These are phyloP conservation scores for Sporothrix brunneoviolacea DNA, from an alignment of 2,329 filamentous ascomycete species.

Conservation along the genomic window DNA sequence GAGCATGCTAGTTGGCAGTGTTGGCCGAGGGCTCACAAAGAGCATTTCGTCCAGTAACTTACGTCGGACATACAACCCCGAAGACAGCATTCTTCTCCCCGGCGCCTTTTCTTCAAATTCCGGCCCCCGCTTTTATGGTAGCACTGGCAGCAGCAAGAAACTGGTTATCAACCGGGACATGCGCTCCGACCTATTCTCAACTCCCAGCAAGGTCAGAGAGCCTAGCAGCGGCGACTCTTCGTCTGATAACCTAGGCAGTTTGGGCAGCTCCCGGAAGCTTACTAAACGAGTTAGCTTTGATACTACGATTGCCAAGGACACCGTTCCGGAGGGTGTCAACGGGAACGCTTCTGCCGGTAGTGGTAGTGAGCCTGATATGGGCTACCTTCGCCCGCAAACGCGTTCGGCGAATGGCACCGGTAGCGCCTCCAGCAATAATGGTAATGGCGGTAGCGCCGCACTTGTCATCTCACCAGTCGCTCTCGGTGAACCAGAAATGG, in stretches of 20 bases:
- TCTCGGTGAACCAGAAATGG: slow-evolving; percentile 48
- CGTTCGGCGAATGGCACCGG: slow-evolving; percentile 37
- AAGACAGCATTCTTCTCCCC: slow-evolving; percentile 80
- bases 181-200: slow-evolving; percentile 63
- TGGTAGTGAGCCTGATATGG: slow-evolving; percentile 52
- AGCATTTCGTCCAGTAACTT: slow-evolving; percentile 85
- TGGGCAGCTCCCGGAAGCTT: slow-evolving; percentile 45
- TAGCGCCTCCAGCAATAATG: slow-evolving; percentile 26
- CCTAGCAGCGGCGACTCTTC: not conserved
- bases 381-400: slow-evolving; percentile 49
- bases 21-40: slow-evolving; percentile 68
- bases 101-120: slow-evolving; percentile 72
- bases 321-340: slow-evolving; percentile 13
- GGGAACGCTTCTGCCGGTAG: not conserved
- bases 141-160: slow-evolving; percentile 71
- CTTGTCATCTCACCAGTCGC: slow-evolving; percentile 1
- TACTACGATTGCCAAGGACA: slow-evolving; percentile 46
- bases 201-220: slow-evolving; percentile 48
- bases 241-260: slow-evolving; percentile 27
- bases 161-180: slow-evolving; percentile 87
- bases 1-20: slow-evolving; percentile 60
- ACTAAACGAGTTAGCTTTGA: slow-evolving; percentile 94
- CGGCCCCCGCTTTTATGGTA: slow-evolving; percentile 58
- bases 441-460: slow-evolving; percentile 17
- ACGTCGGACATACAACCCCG: slow-evolving; percentile 70